Percentiles rank a stretch among this genome's conserved stretches.
Evolutionary conservation across 2,329 filamentous ascomycete species (phyloP).

Genomic region (Fusarium chlamydosporum): DNA sequence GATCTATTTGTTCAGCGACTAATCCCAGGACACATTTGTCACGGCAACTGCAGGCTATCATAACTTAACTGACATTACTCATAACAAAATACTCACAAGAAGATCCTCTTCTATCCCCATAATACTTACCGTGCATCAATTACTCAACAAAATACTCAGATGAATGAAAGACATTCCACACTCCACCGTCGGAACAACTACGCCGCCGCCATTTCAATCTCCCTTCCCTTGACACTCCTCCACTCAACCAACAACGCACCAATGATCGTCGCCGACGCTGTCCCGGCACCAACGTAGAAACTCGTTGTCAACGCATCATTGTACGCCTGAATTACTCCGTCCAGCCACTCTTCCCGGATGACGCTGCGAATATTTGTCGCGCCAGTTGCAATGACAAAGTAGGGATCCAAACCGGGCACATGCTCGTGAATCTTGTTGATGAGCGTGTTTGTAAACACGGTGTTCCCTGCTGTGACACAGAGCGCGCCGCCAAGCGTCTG

Average conservation of each 20-base stretch:
- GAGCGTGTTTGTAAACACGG: slow-evolving; percentile 65
- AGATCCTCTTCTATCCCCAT: too few relatives aligned
- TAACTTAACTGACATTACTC: too few relatives aligned
- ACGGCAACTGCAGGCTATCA: too few relatives aligned
- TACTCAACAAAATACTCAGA: neutral
- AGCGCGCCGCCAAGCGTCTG: slow-evolving; percentile 60
- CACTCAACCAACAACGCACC: slow-evolving; percentile 64
- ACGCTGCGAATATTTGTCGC: slow-evolving; percentile 56
- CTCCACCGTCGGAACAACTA: slow-evolving; percentile 17
- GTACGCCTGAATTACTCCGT: slow-evolving; percentile 59
- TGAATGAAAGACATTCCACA: neutral
- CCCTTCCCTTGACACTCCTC: slow-evolving; percentile 71
- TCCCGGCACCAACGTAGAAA: slow-evolving; percentile 61
- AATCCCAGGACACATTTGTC: too few relatives aligned
- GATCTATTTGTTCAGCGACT: too few relatives aligned
- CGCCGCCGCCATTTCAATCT: slow-evolving; percentile 53
- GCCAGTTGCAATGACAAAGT: slow-evolving; percentile 53
- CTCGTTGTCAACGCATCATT: slow-evolving; percentile 60
- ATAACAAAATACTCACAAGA: too few relatives aligned
- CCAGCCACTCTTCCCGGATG: slow-evolving; percentile 51
- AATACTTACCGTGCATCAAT: neutral
- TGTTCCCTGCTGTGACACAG: slow-evolving; percentile 65
- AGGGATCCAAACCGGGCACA: slow-evolving; percentile 55
- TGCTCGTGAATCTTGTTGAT: slow-evolving; percentile 55
- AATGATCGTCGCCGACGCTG: slow-evolving; percentile 61